A percentile compares a stretch with the other conserved stretches of the same genome.
phyloP scores from a whole-genome alignment of 2,329 filamentous ascomycete genomes.

The Hirsutella rhossiliensis region DNA sequence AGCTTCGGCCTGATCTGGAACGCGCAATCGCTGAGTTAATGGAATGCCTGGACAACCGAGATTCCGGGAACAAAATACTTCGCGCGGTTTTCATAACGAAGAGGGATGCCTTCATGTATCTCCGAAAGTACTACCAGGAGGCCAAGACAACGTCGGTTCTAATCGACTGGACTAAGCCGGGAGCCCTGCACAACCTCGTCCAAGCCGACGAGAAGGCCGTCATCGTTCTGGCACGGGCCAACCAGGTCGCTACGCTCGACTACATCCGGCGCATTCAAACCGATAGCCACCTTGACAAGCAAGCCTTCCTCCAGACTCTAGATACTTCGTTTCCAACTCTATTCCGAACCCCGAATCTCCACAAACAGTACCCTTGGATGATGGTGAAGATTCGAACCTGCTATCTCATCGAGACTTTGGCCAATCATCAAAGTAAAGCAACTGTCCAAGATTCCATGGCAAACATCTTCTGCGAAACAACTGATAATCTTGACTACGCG shows the following conservation, averaged over 20 bases:
- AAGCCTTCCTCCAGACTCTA: conserved; percentile 18
- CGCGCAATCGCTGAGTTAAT: neutral
- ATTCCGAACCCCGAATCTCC: conserved; percentile 10
- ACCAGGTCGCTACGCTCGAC: conserved; percentile 22
- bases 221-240: conserved; percentile 17
- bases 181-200: neutral
- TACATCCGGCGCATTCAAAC: conserved; percentile 8
- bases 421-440: conserved; percentile 1
- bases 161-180: neutral
- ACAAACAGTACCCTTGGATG: conserved; percentile 9
- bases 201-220: neutral
- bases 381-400: conserved; percentile 25
- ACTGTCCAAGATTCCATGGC: conserved; percentile 12
- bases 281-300: conserved; percentile 5
- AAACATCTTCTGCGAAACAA: conserved; percentile 16
- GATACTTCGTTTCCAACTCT: conserved; percentile 17
- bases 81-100: neutral
- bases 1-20: neutral
- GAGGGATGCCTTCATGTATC: neutral
- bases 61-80: neutral
- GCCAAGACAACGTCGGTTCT: neutral
- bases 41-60: neutral
- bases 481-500: neutral
- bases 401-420: conserved; percentile 17
- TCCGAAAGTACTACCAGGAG: neutral